Conservation (phyloP, 1,284 basidiomycete species). For the Fomes fomentarius region DNA sequence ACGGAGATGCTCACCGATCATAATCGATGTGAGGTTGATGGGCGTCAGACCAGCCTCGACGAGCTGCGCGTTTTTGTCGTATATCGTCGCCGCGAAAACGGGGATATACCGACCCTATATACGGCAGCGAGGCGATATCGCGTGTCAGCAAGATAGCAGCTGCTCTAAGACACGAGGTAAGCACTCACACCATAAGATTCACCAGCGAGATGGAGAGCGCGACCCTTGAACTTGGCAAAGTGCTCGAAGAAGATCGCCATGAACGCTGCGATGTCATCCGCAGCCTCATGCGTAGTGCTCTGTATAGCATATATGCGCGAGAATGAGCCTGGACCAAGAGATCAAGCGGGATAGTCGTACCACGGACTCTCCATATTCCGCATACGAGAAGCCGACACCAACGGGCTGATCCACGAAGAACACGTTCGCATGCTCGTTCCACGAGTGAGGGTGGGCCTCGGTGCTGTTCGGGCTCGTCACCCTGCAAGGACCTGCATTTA, state of each 20-base stretch:
- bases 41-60: slow-evolving; percentile 63
- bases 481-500: slow-evolving; percentile 50
- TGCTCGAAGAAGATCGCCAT: slow-evolving; percentile 75
- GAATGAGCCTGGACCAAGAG: not conserved
- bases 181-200: slow-evolving; percentile 65
- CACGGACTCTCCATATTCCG: slow-evolving; percentile 68
- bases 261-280: slow-evolving; percentile 70
- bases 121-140: not conserved
- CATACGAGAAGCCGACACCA: slow-evolving; percentile 73
- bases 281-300: slow-evolving; percentile 68
- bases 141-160: not conserved
- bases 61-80: slow-evolving; percentile 73
- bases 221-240: slow-evolving; percentile 66
- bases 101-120: slow-evolving; percentile 82
- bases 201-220: slow-evolving; percentile 73
- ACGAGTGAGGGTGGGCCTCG: slow-evolving; percentile 60
- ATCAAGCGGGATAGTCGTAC: slow-evolving; percentile 37
- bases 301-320: slow-evolving; percentile 21
- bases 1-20: slow-evolving; percentile 63
- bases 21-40: slow-evolving; percentile 77
- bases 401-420: slow-evolving; percentile 75
- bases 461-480: slow-evolving; percentile 47
- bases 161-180: slow-evolving; percentile 28
- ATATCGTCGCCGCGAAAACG: slow-evolving; percentile 77
- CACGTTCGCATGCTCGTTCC: slow-evolving; percentile 72